These are phyloP conservation scores for Discostella pseudostelligera DNA, from an alignment of 108 stramenopile species.

Conservation along the genomic window DNA sequence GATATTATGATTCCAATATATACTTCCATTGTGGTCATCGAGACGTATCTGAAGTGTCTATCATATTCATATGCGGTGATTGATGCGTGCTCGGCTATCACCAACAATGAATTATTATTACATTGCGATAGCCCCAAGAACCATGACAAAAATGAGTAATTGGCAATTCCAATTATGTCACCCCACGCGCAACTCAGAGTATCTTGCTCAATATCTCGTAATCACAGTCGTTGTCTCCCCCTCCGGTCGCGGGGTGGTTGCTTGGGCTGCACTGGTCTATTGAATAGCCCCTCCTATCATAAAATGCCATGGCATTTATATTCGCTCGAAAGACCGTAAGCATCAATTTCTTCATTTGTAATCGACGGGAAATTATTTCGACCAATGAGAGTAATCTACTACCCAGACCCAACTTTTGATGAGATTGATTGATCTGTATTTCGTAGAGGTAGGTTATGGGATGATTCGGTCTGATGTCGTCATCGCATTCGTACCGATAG, in stretches of 20 bases:
- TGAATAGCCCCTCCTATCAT: conserved; percentile 49
- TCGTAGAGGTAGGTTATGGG: conserved; percentile 66
- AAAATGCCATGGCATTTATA: conserved; percentile 65
- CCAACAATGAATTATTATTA: conserved; percentile 23
- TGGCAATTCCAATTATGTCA: neutral
- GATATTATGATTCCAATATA: conserved; percentile 22
- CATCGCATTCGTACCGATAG: conserved; percentile 81
- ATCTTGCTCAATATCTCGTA: conserved; percentile 80
- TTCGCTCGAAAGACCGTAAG: conserved; percentile 78
- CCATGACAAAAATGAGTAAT: conserved; percentile 34
- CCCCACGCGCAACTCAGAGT: neutral
- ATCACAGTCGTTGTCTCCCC: conserved; percentile 52
- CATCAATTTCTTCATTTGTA: conserved; percentile 58
- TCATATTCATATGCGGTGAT: conserved; percentile 21
- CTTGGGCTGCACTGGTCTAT: conserved; percentile 75
- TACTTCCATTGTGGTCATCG: conserved; percentile 2
- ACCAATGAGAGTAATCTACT: conserved; percentile 59
- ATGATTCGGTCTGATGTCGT: conserved; percentile 48
- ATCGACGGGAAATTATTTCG: conserved; percentile 47
- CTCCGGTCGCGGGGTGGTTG: conserved; percentile 25
- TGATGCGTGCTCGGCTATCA: conserved; percentile 23
- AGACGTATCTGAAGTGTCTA: conserved; percentile 15
- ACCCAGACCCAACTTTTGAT: conserved; percentile 66
- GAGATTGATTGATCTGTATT: conserved; percentile 57
- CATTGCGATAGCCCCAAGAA: conserved; percentile 7